Conservation (phyloP, 805 yeast genomes). For the Candida gorgasii region DNA sequence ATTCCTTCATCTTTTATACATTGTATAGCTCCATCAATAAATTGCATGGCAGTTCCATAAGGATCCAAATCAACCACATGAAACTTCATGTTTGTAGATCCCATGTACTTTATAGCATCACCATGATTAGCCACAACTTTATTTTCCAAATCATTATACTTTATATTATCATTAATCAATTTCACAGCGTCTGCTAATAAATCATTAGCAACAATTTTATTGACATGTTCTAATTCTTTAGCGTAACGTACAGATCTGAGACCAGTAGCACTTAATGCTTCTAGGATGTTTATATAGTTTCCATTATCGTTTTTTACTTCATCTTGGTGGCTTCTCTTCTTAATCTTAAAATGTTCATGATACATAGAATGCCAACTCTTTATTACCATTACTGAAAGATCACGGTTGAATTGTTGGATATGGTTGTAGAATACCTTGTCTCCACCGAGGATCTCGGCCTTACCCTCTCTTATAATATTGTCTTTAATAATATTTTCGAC, state of each 20-base stretch:
- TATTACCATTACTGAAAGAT: conserved; percentile 79
- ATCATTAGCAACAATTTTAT: conserved; percentile 85
- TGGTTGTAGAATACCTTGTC: conserved; percentile 93
- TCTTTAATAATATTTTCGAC: conserved; percentile 1
- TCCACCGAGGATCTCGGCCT: conserved; percentile 75
- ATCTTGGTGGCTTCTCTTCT: conserved; percentile 16
- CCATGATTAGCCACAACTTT: conserved; percentile 71
- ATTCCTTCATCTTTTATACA: conserved; percentile 82
- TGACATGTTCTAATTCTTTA: conserved; percentile 79
- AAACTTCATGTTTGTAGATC: conserved; percentile 47
- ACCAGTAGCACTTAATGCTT: conserved; percentile 95
- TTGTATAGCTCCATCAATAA: conserved; percentile 88
- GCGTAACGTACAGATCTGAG: conserved; percentile 91
- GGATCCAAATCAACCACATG: conserved; percentile 96
- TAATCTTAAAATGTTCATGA: conserved; percentile 12
- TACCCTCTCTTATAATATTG: conserved; percentile 63
- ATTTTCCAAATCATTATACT: conserved; percentile 58
- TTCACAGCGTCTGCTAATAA: conserved; percentile 81
- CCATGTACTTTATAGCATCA: conserved; percentile 89
- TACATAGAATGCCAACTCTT: conserved; percentile 72
- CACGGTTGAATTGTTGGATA: conserved; percentile 95
- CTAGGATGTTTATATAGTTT: conserved; percentile 65
- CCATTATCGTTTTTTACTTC: conserved; percentile 10
- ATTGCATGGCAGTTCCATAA: conserved; percentile 96
- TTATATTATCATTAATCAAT: conserved; percentile 71